Percentiles rank a stretch among this genome's conserved stretches.
Conservation (phyloP, 805 yeast genomes). For the Candida hungchunana region DNA sequence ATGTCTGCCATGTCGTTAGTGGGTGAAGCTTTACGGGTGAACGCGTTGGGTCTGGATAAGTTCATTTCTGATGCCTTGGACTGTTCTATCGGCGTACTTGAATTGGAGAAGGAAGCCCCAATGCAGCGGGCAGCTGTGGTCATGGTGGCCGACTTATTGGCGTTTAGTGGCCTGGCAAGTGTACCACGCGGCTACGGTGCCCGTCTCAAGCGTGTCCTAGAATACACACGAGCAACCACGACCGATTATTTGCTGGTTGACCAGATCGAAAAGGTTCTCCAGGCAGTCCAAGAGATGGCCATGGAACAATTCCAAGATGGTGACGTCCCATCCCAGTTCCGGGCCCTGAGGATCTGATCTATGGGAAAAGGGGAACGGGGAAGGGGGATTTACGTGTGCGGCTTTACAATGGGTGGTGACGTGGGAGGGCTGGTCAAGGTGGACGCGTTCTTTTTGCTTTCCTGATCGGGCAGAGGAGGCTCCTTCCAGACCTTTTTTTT, state of each 20-base stretch:
- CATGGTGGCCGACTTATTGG: slow-evolving; percentile 56
- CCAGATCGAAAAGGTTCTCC: slow-evolving; percentile 42
- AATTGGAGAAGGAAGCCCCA: slow-evolving; percentile 46
- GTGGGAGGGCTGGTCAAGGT: too few relatives aligned
- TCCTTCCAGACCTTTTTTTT: too few relatives aligned
- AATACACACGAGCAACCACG: slow-evolving; percentile 44
- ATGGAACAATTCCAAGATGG: slow-evolving; percentile 9
- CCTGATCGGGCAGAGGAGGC: too few relatives aligned
- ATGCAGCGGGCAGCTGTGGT: slow-evolving; percentile 76
- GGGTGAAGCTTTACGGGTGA: slow-evolving; percentile 62
- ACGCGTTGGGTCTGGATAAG: slow-evolving; percentile 48
- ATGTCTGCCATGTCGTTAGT: slow-evolving; percentile 85
- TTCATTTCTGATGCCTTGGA: slow-evolving; percentile 60
- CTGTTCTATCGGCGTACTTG: slow-evolving; percentile 72
- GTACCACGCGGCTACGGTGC: slow-evolving; percentile 47
- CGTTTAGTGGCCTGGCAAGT: slow-evolving; percentile 41
- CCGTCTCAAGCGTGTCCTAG: slow-evolving; percentile 39
- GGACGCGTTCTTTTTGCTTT: too few relatives aligned
- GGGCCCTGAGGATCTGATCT: slow-evolving; percentile 4
- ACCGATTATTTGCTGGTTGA: slow-evolving; percentile 56
- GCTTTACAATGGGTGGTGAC: too few relatives aligned
- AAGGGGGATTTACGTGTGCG: too few relatives aligned
- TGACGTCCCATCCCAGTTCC: slow-evolving; percentile 6
- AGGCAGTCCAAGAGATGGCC: slow-evolving; percentile 24
- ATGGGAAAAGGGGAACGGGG: too few relatives aligned